Conservation (phyloP, 73 alveolate genomes). For the Uronychia setigera region DNA sequence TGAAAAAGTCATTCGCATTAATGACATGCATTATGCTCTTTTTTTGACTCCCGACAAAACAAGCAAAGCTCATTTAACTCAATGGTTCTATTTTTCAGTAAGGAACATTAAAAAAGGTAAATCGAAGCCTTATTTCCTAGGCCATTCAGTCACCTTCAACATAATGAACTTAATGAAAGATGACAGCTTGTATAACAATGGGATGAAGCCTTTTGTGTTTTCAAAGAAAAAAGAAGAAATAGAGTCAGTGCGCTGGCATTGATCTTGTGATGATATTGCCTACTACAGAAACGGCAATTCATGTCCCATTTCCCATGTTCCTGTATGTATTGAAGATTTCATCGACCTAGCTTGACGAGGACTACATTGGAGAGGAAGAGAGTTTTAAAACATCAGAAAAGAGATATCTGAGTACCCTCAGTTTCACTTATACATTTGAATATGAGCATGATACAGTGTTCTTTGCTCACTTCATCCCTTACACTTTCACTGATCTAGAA, state of each 20-base stretch:
- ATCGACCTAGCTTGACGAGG: not conserved
- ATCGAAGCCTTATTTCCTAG: not conserved
- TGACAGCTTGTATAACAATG: conserved; percentile 36
- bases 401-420: conserved; percentile 41
- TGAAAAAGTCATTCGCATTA: conserved; percentile 18
- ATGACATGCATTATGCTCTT: conserved; percentile 38
- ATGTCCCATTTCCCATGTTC: not conserved
- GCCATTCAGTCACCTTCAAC: conserved; percentile 8
- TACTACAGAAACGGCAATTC: conserved; percentile 24
- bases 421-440: conserved; percentile 79
- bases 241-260: conserved; percentile 27
- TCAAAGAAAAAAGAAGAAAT: conserved; percentile 20
- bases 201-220: conserved; percentile 44
- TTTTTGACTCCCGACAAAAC: conserved; percentile 22
- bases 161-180: conserved; percentile 44
- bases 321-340: not conserved
- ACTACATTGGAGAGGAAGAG: not conserved
- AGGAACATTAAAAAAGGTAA: conserved; percentile 17
- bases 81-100: conserved; percentile 50
- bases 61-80: conserved; percentile 24
- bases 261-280: conserved; percentile 35
- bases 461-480: conserved; percentile 87
- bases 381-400: not conserved
- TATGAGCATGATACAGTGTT: conserved; percentile 83
- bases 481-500: conserved; percentile 76